Base-by-base conservation (phyloP, 2,329 filamentous ascomycete genomes). In the Ophiognomonia clavigignenti-juglandacearum region DNA sequence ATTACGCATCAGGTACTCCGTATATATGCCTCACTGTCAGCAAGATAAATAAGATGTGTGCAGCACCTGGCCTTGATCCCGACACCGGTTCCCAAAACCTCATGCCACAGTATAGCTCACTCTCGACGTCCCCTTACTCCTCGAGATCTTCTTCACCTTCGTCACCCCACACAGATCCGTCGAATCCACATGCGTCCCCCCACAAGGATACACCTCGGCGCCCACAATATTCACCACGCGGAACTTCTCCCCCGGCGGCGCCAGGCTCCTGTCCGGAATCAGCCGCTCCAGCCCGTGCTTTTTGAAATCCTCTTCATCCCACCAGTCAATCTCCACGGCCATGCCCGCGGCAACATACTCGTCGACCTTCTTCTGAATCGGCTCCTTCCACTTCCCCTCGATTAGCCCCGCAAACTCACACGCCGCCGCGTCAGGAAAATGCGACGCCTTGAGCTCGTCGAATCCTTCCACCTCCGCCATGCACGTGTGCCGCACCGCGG, bases 191-290 rank as follows among this genome's bases (percentile, higher is more conserved):
- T 89, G 86, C 22, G 85, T 89, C 0, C 85, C 85, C 7, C 85
- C 86, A 61, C 86, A 89, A 1, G 85, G 84, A 67, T 89, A 88
- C 22, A 75, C 75, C 55, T 84, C 86, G 0, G 78, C 75, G 0
- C 83, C 84, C 0, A 80, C 76, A 50, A 89, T 86, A 49, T 79
- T 75, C 20, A 88, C 84, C 0, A 88, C 82, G 8, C 85, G 70
- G 26, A 83, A 79, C 59, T 77, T 81, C 54, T 76, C 75, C 20
- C 74, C 77, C 0, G 65, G 64, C 8, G 69, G 67, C 51, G 65
- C 61, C 41, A 68, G 57, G 32, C 66, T 64, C 27, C 64, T 63
- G 50, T 81, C 71, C 0, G 77, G 77, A 16, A 79, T 75, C 38
- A 83, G 63, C n/a, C 74, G 64, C 59, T 76, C 75, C 31, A 83